These are phyloP conservation scores for Plasmodium coatneyi DNA, from an alignment of 169 alveolate genomes.

Conservation along the genomic window DNA sequence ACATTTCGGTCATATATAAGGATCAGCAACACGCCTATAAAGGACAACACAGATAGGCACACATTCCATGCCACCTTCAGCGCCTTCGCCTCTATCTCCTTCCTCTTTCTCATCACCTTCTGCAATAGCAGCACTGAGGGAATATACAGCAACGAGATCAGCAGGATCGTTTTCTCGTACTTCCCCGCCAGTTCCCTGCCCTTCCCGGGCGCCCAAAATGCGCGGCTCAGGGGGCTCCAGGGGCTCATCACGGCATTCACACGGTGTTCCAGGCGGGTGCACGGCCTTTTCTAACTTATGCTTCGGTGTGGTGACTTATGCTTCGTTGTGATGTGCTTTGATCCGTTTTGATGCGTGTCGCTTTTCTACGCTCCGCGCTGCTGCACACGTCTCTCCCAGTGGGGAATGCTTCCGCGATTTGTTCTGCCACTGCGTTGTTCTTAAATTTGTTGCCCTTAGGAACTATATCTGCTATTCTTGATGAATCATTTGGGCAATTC, in stretches of 20 bases:
- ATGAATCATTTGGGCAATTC: background rate
- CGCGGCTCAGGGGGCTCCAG: background rate
- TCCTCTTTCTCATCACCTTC: conserved; percentile 70
- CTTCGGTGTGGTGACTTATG: too few relatives aligned
- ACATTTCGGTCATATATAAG: conserved; percentile 25
- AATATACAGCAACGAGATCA: conserved; percentile 71
- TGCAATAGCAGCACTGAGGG: conserved; percentile 75
- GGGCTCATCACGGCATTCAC: background rate
- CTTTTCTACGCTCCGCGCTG: background rate
- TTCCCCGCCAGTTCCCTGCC: conserved; percentile 77
- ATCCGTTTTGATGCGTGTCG: background rate
- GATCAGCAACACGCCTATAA: conserved; percentile 29
- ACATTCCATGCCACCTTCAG: conserved; percentile 40
- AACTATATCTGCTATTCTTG: too few relatives aligned
- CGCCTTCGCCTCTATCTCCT: conserved; percentile 29
- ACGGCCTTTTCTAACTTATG: too few relatives aligned
- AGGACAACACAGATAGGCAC: conserved; percentile 24
- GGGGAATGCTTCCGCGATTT: background rate
- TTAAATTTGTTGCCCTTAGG: background rate
- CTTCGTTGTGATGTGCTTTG: background rate
- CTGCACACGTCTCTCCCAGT: background rate
- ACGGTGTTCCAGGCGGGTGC: background rate
- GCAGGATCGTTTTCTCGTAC: conserved; percentile 43
- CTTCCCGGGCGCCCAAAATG: conserved; percentile 72
- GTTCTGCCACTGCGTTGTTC: background rate